A percentile compares a stretch with the other conserved stretches of the same genome.
phyloP scores from a whole-genome alignment of 2,329 filamentous ascomycete genomes.

The Colletotrichum liaoningense region DNA sequence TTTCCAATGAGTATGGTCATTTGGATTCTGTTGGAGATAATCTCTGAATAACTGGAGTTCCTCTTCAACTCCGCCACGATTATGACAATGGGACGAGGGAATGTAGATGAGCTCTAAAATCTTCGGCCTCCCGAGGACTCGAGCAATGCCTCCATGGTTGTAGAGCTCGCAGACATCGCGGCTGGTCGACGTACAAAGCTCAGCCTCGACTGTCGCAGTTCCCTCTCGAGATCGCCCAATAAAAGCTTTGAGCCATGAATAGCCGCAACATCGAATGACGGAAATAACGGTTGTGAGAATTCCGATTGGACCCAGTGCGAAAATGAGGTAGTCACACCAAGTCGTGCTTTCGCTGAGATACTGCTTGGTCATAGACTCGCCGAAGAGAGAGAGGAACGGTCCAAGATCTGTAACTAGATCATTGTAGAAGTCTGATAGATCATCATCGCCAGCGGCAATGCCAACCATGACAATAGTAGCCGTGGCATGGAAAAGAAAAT shows the following conservation, averaged over 20 bases:
- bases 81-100: neutral
- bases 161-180: conserved; percentile 53
- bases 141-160: conserved; percentile 37
- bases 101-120: conserved; percentile 46
- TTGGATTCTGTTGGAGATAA: no score
- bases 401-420: conserved; percentile 48
- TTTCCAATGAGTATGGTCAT: no score
- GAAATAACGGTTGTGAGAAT: conserved; percentile 52
- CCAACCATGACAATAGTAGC: no score
- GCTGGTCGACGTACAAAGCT: conserved; percentile 53
- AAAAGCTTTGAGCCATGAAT: conserved; percentile 47
- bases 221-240: conserved; percentile 52
- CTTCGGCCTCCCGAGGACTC: conserved; percentile 47
- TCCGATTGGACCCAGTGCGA: conserved; percentile 50
- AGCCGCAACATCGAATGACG: conserved; percentile 47
- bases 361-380: conserved; percentile 51
- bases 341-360: conserved; percentile 49
- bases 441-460: no score
- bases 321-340: conserved; percentile 45
- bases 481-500: no score
- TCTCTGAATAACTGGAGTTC: neutral
- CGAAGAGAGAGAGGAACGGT: conserved; percentile 50
- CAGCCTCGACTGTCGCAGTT: conserved; percentile 46
- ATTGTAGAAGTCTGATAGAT: conserved; percentile 44
- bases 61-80: neutral